These are phyloP conservation scores for Termitomyces sp. DNA, from an alignment of 768 basidiomycete genomes.

Conservation along the genomic window DNA sequence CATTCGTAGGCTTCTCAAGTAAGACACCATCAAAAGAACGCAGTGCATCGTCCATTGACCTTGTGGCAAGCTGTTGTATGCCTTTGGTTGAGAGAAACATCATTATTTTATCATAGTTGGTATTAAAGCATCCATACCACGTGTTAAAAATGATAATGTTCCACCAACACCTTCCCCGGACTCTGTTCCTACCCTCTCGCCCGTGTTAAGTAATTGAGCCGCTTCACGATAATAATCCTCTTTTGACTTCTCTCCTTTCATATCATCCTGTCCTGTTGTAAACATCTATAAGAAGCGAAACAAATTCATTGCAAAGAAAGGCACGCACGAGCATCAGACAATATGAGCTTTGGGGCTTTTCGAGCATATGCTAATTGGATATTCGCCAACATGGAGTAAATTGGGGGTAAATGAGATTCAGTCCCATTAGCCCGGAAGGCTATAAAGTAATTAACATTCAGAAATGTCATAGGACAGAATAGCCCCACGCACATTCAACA, in stretches of 20 bases:
- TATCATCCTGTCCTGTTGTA: slow-evolving; percentile 55
- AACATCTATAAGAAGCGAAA: neutral
- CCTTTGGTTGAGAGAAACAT: slow-evolving; percentile 35
- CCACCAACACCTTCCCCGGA: slow-evolving; percentile 55
- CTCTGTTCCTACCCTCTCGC: slow-evolving; percentile 48
- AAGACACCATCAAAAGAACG: slow-evolving; percentile 80
- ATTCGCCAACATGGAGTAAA: slow-evolving; percentile 82
- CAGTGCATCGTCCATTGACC: slow-evolving; percentile 77
- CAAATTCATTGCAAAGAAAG: neutral
- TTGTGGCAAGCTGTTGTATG: slow-evolving; percentile 74
- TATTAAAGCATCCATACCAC: slow-evolving; percentile 41
- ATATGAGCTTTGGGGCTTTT: slow-evolving; percentile 75
- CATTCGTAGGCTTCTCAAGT: slow-evolving; percentile 72
- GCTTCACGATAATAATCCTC: slow-evolving; percentile 69
- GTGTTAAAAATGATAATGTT: slow-evolving; percentile 56
- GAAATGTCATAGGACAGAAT: slow-evolving; percentile 7
- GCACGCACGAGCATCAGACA: slow-evolving; percentile 68
- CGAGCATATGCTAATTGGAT: slow-evolving; percentile 77
- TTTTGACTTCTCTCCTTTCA: slow-evolving; percentile 55
- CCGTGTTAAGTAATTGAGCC: slow-evolving; percentile 59
- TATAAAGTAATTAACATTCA: slow-evolving; percentile 22
- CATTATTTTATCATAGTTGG: neutral
- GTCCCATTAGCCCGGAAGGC: slow-evolving; percentile 48
- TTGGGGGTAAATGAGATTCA: slow-evolving; percentile 53
- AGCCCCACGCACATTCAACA: slow-evolving; percentile 44